Evolutionary conservation across 768 basidiomycete species (phyloP), one percentile per base, ranked within the genome.

Genomic region (Phaeotremella fagi): DNA sequence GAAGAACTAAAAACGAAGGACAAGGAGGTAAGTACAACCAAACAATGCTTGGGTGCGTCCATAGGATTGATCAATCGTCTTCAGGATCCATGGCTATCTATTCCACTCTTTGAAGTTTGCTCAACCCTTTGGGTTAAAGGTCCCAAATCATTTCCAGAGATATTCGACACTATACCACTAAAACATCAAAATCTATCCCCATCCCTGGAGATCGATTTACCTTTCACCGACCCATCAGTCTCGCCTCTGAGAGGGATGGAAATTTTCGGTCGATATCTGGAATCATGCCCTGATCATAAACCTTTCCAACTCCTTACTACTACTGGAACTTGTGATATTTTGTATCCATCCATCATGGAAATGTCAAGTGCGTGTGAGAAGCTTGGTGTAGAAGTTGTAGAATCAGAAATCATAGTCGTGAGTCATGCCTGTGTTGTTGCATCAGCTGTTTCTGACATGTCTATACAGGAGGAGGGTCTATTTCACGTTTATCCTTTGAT

Each of bases 401-500:
- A 49, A 7, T 18, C 54, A 18, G 57, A 56, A 15, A 24, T 48
- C 22, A 49, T 55, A 31, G 42, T 45, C 27, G 61, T 63, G 25
- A 55, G 61, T 55, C 18, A 14, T 4, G 18, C 11, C 16, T 38
- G 27, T 11, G 42, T 15, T 24, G 5, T n/a, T 9, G 7, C 27
- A 22, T 47, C 15, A 25, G 20, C 3, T 23, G n/a, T 25, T 18
- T 25, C 15, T 20, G 35, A 25, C 35, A 35, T 35, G 14, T 23
- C 2, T 22, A 3, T 29, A 5, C 42, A 61, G 61, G 54, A 63
- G 24, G 48, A 54, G 4, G 61, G 57, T 1, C 23, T 59, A 46
- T 54, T 52, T 27, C 61, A 63, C 28, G 61, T 63, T 29, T 63
- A 55, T 37, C 56, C 57, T 16, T 38, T 55, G 15, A 18, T 59